phyloP scores from a whole-genome alignment of 306 rosid species.

The Cicer arietinum region DNA sequence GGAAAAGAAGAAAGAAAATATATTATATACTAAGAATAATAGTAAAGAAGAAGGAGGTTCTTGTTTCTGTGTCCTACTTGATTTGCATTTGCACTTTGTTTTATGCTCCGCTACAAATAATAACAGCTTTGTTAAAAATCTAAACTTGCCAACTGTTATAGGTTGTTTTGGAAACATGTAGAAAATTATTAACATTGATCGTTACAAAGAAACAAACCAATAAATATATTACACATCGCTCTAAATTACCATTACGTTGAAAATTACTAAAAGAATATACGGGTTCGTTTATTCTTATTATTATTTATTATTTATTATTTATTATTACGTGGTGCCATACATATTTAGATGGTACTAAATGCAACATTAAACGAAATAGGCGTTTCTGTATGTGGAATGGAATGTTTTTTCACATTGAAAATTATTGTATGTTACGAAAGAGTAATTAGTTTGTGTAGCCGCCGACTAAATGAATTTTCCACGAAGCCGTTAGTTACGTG shows the following conservation, averaged over 20 bases:
- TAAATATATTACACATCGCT: background rate
- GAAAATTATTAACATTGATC: conserved; percentile 1
- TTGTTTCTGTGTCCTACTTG: background rate
- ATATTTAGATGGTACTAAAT: background rate
- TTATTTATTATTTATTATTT: background rate
- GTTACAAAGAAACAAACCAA: conserved; percentile 41
- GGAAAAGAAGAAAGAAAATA: conserved; percentile 2
- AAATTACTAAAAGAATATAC: conserved; percentile 16
- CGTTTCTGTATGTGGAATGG: conserved; percentile 39
- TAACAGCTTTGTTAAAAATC: conserved; percentile 42
- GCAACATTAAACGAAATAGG: conserved; percentile 33
- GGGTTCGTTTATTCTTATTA: conserved; percentile 17
- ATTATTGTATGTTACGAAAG: background rate
- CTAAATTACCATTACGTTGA: conserved; percentile 30
- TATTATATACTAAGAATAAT: background rate
- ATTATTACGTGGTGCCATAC: conserved; percentile 25
- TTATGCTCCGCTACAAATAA: conserved; percentile 14
- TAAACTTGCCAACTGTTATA: conserved; percentile 41
- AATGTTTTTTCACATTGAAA: conserved; percentile 16
- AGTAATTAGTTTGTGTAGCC: conserved; percentile 41
- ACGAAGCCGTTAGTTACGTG: conserved; percentile 29
- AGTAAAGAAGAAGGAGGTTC: background rate
- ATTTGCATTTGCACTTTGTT: conserved; percentile 19
- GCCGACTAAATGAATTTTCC: conserved; percentile 32
- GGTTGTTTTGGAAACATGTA: conserved; percentile 39